Evolutionary conservation across 1,139 yeast genomes (phyloP).

Genomic region (Debaryomyces udenii): DNA sequence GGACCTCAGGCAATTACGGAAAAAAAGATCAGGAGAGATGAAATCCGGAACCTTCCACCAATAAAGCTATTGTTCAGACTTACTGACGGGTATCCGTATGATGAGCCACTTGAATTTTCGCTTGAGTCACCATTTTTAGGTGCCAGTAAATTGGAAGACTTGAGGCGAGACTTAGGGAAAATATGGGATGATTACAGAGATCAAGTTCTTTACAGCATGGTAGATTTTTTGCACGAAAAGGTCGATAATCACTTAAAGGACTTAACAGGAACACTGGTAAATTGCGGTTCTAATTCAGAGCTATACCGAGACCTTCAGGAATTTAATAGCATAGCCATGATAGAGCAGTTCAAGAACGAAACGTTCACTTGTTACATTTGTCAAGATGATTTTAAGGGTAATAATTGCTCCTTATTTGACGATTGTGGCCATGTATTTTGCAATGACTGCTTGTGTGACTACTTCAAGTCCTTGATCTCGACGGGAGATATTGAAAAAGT

Average conservation of each 20-base stretch:
- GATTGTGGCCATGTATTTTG: slow-evolving; percentile 60
- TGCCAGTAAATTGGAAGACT: slow-evolving; percentile 12
- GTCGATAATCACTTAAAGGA: slow-evolving; percentile 18
- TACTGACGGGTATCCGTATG: slow-evolving; percentile 31
- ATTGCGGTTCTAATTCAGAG: slow-evolving; percentile 17
- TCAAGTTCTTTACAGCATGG: slow-evolving; percentile 46
- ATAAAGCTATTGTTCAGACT: slow-evolving; percentile 31
- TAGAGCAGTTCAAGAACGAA: slow-evolving; percentile 33
- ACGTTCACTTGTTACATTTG: slow-evolving; percentile 64
- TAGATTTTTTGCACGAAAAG: slow-evolving; percentile 46
- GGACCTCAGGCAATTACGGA: not conserved
- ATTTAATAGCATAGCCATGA: slow-evolving; percentile 23
- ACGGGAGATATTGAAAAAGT: slow-evolving; percentile 57
- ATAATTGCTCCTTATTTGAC: slow-evolving; percentile 41
- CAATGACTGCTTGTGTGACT: slow-evolving; percentile 49
- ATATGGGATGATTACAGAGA: slow-evolving; percentile 46
- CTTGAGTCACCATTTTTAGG: slow-evolving; percentile 26
- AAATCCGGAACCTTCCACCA: slow-evolving; percentile 32
- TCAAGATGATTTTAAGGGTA: slow-evolving; percentile 55
- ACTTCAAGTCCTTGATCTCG: slow-evolving; percentile 46
- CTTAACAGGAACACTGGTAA: slow-evolving; percentile 12
- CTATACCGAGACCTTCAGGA: slow-evolving; percentile 20
- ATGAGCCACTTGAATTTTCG: slow-evolving; percentile 30
- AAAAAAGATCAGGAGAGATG: slow-evolving; percentile 1
- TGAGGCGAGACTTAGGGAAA: slow-evolving; percentile 23